Evolutionary conservation across 2,329 filamentous ascomycete species (phyloP), one percentile per base, ranked within the genome.

Genomic region (Sporothrix brunneoviolacea): DNA sequence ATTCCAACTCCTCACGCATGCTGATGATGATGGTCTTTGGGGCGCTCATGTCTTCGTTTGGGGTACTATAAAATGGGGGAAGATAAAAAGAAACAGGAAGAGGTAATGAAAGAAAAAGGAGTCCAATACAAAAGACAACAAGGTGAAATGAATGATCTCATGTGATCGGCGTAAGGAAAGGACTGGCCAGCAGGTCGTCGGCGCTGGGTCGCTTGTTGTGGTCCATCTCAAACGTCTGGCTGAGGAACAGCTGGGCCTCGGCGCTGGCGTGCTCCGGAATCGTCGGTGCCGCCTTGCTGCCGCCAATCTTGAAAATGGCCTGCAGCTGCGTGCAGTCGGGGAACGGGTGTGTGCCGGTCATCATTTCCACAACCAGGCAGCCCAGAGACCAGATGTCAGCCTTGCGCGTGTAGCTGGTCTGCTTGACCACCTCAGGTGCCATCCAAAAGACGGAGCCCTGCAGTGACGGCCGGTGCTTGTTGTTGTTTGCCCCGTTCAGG

Each of bases 381-480:
- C 93, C 93, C 21, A 98, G 79, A 40, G 89, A 95, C 93, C 93
- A 98, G 60, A 98, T 98, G 63, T 98, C 93, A 13, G 93, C 93
- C 72, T 97, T 97, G 70, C 91, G 89, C 5, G 91, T 97, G 70
- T 98, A 96, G 6, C 90, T 91, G 3, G 91, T 97, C 70, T 97
- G 93, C 62, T 93, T 93, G 55, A 98, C 93, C 18, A 98, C 93
- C 71, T 98, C 93, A 8, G 93, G 93, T 1, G 93, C 93, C 93
- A 98, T 98, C 93, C 93, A 98, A 72, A 96, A 98, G 47, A 98
- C 93, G 22, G 90, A 96, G 13, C 93, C 93, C 67, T 98, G 93
- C 4, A 98, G 79, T 2, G 91, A 97, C 3, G 83, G 82, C 5
- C 82, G 74, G 61, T 86, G 76, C 65, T 82, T 83, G 67, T 78